Evolutionary conservation across 768 basidiomycete species (phyloP).

Genomic region (Amanita pallidorosea): DNA sequence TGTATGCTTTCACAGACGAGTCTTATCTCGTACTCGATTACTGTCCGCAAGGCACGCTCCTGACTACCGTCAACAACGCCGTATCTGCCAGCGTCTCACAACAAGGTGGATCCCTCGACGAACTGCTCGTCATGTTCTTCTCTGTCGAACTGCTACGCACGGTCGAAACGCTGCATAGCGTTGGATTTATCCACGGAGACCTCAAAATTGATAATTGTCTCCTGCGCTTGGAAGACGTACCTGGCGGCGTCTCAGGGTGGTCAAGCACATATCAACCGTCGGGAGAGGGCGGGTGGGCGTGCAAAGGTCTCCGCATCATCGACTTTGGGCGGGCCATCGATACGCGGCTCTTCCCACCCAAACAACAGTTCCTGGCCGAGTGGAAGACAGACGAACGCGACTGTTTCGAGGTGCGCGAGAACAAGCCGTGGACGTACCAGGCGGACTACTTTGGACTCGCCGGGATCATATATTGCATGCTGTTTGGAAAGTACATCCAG

Average conservation of each 20-base stretch:
- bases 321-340: slow-evolving; percentile 98
- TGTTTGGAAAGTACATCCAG: slow-evolving; percentile 95
- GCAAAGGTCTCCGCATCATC: slow-evolving; percentile 86
- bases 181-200: slow-evolving; percentile 93
- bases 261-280: slow-evolving; percentile 62
- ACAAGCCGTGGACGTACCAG: slow-evolving; percentile 85
- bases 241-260: slow-evolving; percentile 62
- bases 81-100: slow-evolving; percentile 64
- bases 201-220: slow-evolving; percentile 99
- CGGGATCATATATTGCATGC: slow-evolving; percentile 88
- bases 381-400: slow-evolving; percentile 88
- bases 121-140: slow-evolving; percentile 93
- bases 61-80: slow-evolving; percentile 87
- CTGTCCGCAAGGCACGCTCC: slow-evolving; percentile 84
- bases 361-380: slow-evolving; percentile 76
- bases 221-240: slow-evolving; percentile 79
- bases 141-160: slow-evolving; percentile 78
- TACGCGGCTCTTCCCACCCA: slow-evolving; percentile 64
- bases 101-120: slow-evolving; percentile 77
- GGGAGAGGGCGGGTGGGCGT: slow-evolving; percentile 77
- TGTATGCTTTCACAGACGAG: slow-evolving; percentile 85
- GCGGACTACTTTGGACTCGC: slow-evolving; percentile 96
- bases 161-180: slow-evolving; percentile 70
- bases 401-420: slow-evolving; percentile 83
- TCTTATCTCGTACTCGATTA: slow-evolving; percentile 83